These are phyloP conservation scores for Dryas octopetala DNA, from an alignment of 306 rosid species.

Conservation along the genomic window DNA sequence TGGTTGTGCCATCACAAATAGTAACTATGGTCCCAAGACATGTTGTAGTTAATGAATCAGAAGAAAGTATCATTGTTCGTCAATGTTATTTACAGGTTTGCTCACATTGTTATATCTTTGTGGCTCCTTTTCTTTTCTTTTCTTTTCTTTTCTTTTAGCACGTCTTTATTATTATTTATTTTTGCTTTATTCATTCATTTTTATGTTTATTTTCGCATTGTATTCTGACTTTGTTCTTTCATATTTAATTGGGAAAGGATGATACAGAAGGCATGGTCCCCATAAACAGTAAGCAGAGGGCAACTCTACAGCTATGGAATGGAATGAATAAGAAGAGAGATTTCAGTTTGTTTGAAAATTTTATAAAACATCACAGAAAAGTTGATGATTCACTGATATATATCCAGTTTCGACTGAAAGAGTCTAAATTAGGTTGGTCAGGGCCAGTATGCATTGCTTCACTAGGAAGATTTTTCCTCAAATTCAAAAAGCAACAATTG, in stretches of 20 bases:
- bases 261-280: conserved; percentile 55
- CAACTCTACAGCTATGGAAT: conserved; percentile 57
- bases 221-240: conserved; percentile 10
- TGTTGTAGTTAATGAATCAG: conserved; percentile 75
- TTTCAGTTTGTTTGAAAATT: conserved; percentile 66
- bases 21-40: conserved; percentile 90
- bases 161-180: background rate
- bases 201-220: background rate
- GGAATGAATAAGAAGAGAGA: conserved; percentile 57
- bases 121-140: conserved; percentile 10
- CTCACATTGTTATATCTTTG: conserved; percentile 12
- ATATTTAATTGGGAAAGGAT: conserved; percentile 49
- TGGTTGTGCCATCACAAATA: conserved; percentile 68
- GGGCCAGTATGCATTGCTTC: conserved; percentile 96
- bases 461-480: conserved; percentile 84
- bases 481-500: conserved; percentile 57
- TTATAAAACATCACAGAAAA: conserved; percentile 69
- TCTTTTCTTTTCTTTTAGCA: conserved; percentile 9
- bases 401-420: conserved; percentile 57
- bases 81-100: conserved; percentile 85
- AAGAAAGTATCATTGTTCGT: conserved; percentile 55
- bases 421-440: conserved; percentile 78
- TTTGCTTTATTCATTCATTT: background rate
- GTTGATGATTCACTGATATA: conserved; percentile 49
- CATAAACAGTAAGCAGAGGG: conserved; percentile 59